Evolutionary conservation across 2,329 filamentous ascomycete genomes (phyloP), one percentile per base, ranked within the genome.

Genomic region (Cladosporium sp.): DNA sequence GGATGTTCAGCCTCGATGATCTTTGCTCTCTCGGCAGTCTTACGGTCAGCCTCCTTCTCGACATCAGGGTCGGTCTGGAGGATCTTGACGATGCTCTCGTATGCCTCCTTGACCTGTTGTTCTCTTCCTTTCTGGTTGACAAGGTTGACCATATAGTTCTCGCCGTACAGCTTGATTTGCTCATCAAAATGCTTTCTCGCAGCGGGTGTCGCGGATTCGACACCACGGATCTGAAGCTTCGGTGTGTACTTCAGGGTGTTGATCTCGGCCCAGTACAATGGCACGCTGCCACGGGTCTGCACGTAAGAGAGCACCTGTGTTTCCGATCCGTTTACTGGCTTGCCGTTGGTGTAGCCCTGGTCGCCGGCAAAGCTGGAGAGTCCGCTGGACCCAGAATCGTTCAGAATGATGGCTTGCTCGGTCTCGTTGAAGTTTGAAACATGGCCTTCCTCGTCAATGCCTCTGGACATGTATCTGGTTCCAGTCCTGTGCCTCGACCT

Each of bases 341-440:
- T 85, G 54, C 84, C 85, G 64, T 87, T 90, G 61, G 87, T 81
- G 74, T 87, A 86, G 16, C 86, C 83, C 52, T 80, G 77, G 59
- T 85, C 86, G 47, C 88, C 86, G 43, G 85, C 85, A 68, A 88
- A 95, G 6, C 90, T 91, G 35, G 87, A 84, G 38, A 93, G 72
- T 1, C 85, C 43, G 51, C 82, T 82, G 3, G 78, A 78, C 41
- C 80, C 78, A 49, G 74, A 79, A 69, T 97, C 93, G 62, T 97
- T 97, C 59, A 97, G 71, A 32, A 98, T 82, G 53, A 95, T 78
- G 29, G 93, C 77, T 67, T 98, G 93, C 67, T 98, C 93, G 0
- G 93, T 97, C 75, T 98, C 93, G 66, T 98, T 98, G 78, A 92
- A 98, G 68, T 98, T 98, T 57, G 93, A 89, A n/a, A 93, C 93